Percentiles rank a stretch among this genome's conserved stretches.
Evolutionary conservation across 768 basidiomycete species (phyloP).

Genomic region (Pleurotus cornucopiae): DNA sequence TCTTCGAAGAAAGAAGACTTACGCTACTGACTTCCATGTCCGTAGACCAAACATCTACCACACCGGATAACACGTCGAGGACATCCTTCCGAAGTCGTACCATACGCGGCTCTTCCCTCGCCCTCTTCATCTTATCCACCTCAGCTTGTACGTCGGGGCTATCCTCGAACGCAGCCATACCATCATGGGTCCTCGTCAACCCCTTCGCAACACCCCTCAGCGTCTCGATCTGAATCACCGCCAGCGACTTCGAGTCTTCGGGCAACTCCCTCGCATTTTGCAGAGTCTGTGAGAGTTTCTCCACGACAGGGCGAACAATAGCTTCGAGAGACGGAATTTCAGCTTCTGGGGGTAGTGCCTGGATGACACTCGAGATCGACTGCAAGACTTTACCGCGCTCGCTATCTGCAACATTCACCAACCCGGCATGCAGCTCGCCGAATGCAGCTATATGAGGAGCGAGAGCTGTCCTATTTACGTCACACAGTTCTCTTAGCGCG

Average conservation of each 20-base stretch:
- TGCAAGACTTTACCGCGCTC: slow-evolving; percentile 90
- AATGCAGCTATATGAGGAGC: slow-evolving; percentile 84
- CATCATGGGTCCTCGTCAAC: slow-evolving; percentile 74
- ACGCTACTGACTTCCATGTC: slow-evolving; percentile 80
- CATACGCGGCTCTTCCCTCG: slow-evolving; percentile 62
- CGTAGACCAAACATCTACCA: slow-evolving; percentile 72
- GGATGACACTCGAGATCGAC: slow-evolving; percentile 89
- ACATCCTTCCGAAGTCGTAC: slow-evolving; percentile 64
- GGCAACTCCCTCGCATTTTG: slow-evolving; percentile 47
- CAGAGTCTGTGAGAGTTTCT: slow-evolving; percentile 61
- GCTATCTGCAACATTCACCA: slow-evolving; percentile 75
- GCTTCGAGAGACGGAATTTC: slow-evolving; percentile 77
- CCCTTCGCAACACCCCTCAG: slow-evolving; percentile 86
- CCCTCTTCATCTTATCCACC: slow-evolving; percentile 49
- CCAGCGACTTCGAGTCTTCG: slow-evolving; percentile 63
- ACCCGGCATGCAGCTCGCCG: slow-evolving; percentile 73
- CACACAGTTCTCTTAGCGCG: slow-evolving; percentile 82
- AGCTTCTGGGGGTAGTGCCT: slow-evolving; percentile 78
- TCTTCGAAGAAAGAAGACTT: slow-evolving; percentile 22
- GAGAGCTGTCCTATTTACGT: slow-evolving; percentile 81
- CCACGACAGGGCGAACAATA: slow-evolving; percentile 72
- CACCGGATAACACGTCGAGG: slow-evolving; percentile 50
- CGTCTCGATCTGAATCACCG: slow-evolving; percentile 73
- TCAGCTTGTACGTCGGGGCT: slow-evolving; percentile 50
- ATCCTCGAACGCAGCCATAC: slow-evolving; percentile 52